Percentiles rank a stretch among this genome's conserved stretches.
Conservation (phyloP, 2,329 filamentous ascomycete species). For the Madurella mycetomatis region DNA sequence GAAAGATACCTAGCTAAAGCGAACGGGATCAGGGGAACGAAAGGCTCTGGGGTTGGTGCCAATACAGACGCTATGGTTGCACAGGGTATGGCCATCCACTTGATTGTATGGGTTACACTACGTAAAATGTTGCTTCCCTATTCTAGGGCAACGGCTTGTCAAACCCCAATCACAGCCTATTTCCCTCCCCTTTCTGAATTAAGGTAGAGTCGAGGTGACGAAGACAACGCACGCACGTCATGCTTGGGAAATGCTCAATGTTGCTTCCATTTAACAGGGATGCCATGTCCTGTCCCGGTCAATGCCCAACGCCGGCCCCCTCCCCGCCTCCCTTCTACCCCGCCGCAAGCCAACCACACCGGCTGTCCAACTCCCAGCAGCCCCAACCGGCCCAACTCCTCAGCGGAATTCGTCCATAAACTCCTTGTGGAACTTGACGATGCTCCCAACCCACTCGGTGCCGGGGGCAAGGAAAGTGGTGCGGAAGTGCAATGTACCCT, state of each 20-base stretch:
- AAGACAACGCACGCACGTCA: not conserved
- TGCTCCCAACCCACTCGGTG: slow-evolving; percentile 86
- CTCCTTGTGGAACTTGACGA: slow-evolving; percentile 83
- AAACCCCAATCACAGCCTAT: not conserved
- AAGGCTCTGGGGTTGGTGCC: too few species aligned
- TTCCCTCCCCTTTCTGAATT: not conserved
- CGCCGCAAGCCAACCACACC: not conserved
- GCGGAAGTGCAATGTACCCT: slow-evolving; percentile 86
- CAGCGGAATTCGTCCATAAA: slow-evolving; percentile 79
- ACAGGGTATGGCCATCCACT: too few species aligned
- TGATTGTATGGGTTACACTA: not conserved
- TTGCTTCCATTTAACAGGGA: too few species aligned
- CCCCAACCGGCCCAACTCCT: not conserved
- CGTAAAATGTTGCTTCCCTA: not conserved
- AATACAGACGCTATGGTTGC: too few species aligned
- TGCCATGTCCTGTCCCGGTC: not conserved
- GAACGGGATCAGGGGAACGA: too few species aligned
- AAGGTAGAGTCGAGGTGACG: not conserved
- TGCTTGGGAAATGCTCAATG: not conserved
- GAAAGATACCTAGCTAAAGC: too few species aligned
- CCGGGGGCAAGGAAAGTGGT: slow-evolving; percentile 96
- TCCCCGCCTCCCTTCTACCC: too few species aligned
- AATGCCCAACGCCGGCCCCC: not conserved
- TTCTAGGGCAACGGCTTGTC: not conserved
- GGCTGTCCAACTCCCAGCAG: not conserved